These are phyloP conservation scores for Jacaranda copaia DNA, from an alignment of 257 asterid species.

Conservation along the genomic window DNA sequence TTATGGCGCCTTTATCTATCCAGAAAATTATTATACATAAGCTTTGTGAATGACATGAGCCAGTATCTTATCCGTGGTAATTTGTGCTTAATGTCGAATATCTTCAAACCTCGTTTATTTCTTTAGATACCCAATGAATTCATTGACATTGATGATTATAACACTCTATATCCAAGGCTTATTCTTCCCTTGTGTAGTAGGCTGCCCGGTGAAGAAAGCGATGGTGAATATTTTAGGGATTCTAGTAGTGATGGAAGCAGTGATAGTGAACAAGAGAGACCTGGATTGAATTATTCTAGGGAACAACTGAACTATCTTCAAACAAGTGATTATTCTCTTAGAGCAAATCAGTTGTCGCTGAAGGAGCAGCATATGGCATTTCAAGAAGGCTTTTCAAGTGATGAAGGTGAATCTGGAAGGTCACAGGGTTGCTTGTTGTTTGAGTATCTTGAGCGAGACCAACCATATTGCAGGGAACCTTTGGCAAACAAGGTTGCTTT, in stretches of 20 bases:
- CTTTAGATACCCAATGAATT: background rate
- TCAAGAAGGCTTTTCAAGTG: conserved; percentile 89
- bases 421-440: conserved; percentile 78
- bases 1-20: background rate
- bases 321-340: conserved; percentile 42
- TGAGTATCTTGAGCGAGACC: conserved; percentile 78
- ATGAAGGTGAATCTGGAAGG: conserved; percentile 84
- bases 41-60: background rate
- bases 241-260: conserved; percentile 95
- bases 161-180: conserved; percentile 14
- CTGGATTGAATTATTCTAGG: conserved; percentile 49
- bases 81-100: conserved; percentile 4
- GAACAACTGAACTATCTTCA: conserved; percentile 47
- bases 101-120: background rate
- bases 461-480: conserved; percentile 84
- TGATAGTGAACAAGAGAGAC: conserved; percentile 81
- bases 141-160: background rate
- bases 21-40: background rate
- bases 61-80: background rate
- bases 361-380: conserved; percentile 57
- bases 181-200: conserved; percentile 46
- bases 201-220: conserved; percentile 89
- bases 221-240: conserved; percentile 77
- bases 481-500: conserved; percentile 65
- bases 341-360: conserved; percentile 45